Conservation (phyloP, 495 filamentous ascomycete genomes). For the Aspergillus bertholletiae region DNA sequence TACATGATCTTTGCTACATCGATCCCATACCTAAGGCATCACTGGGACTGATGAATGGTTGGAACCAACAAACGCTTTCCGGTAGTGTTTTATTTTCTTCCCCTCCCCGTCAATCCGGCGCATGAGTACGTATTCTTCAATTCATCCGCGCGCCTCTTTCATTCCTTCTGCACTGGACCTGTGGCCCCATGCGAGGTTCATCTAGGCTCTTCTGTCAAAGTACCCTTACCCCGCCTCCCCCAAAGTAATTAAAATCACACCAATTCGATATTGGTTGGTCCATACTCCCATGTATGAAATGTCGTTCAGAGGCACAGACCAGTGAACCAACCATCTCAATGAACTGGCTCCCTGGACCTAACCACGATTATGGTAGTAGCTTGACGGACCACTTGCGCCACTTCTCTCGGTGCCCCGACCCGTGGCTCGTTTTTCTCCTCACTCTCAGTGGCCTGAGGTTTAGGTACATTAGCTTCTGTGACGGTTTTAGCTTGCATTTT, state of each 20-base stretch:
- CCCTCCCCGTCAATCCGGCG: background rate
- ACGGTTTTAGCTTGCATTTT: slow-evolving; percentile 18
- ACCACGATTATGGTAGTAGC: slow-evolving; percentile 1
- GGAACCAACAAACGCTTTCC: background rate
- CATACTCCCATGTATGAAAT: background rate
- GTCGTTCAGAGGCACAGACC: background rate
- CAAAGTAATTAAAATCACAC: background rate
- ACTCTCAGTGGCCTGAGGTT: slow-evolving; percentile 24
- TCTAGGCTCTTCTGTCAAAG: slow-evolving; percentile 10
- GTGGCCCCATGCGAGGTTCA: slow-evolving; percentile 9
- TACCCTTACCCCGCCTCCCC: slow-evolving; percentile 11
- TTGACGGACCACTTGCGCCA: slow-evolving; percentile 17
- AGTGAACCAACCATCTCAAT: background rate
- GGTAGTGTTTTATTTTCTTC: background rate
- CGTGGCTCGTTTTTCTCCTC: slow-evolving; percentile 25
- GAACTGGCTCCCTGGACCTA: background rate
- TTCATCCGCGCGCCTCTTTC: slow-evolving; percentile 5
- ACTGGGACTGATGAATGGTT: background rate
- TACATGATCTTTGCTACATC: background rate
- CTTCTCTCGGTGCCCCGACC: slow-evolving; percentile 21
- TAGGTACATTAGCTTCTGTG: slow-evolving; percentile 3
- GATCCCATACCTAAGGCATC: background rate
- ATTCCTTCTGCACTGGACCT: slow-evolving; percentile 1
- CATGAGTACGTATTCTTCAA: slow-evolving; percentile 7
- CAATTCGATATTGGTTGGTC: background rate